Evolutionary conservation across 73 alveolate genomes (phyloP), one percentile per base, ranked within the genome.

Genomic region (Tetrahymena borealis): DNA sequence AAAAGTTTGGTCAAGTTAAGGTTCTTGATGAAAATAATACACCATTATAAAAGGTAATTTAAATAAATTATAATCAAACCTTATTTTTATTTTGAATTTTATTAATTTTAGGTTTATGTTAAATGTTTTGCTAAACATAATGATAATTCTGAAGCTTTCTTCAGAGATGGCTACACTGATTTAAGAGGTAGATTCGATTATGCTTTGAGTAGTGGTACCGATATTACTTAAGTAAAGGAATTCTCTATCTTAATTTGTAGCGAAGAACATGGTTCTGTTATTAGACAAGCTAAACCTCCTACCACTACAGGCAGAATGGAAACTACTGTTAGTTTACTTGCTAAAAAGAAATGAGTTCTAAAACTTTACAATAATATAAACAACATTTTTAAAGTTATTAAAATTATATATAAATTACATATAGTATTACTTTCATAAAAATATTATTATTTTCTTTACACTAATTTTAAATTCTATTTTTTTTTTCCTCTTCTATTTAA

Each of bases 151-250:
- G 94, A 91, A 12, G 24, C 60, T 90, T 97, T 96, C 94, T 97
- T 93, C 92, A 97, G 96, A 90, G 99, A 97, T 42, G 99, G 99
- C 15, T 97, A 94, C 40, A 97, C 98, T 20, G 99, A 97, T 78
- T 78, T 96, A 91, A 94, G 98, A 91, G 99, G 99, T 12, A 94
- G 96, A 93, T 97, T 96, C 79, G 98, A 97, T 91, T 96, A 97
- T 94, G 98, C 98, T n/a, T 91, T 96, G 40, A 92, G 96, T 18
- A 96, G 94, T 79, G 94, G 97, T 39, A 94, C 92, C 90, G 90
- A 92, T 38, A 91, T 98, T 39, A 93, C 94, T 78, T 91, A 93
- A 79, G 98, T 98, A 20, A 78, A 96, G 24, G 97, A 95, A 95
- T 98, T 97, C 92, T 97, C 99, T 28, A 94, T 98, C 11, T 93